These are phyloP conservation scores for Naegleria fowleri DNA, from an alignment of 208 protist species.

Conservation along the genomic window DNA sequence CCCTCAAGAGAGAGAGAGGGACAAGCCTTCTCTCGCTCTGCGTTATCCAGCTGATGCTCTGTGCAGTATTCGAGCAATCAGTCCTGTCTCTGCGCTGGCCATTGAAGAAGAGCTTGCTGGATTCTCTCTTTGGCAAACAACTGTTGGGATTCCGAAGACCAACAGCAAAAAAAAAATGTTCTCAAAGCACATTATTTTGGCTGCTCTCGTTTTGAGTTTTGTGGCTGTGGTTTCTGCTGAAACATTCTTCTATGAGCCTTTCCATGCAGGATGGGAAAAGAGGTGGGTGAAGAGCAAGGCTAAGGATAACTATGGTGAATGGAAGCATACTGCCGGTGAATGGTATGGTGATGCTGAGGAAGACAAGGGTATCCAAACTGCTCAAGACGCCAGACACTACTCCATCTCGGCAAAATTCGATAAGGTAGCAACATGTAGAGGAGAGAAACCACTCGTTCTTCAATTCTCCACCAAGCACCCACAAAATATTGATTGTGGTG, in stretches of 20 bases:
- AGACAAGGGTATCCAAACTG: conserved; percentile 31
- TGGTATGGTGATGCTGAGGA: conserved; percentile 57
- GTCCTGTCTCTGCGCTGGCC: too few relatives aligned
- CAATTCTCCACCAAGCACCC: conserved; percentile 81
- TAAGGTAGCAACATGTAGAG: conserved; percentile 26
- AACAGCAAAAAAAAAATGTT: background rate
- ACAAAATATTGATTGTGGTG: conserved; percentile 78
- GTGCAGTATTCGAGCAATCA: too few relatives aligned
- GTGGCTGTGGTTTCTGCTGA: background rate
- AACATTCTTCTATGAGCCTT: background rate
- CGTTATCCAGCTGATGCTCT: too few relatives aligned
- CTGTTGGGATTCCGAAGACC: background rate
- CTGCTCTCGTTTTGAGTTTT: background rate
- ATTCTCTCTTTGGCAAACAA: too few relatives aligned
- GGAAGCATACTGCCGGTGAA: conserved; percentile 52
- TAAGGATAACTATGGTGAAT: conserved; percentile 57
- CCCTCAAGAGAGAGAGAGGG: too few relatives aligned
- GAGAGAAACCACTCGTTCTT: conserved; percentile 74
- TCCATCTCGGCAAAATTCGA: conserved; percentile 49
- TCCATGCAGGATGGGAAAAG: conserved; percentile 31
- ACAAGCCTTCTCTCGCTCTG: too few relatives aligned
- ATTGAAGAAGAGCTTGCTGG: too few relatives aligned
- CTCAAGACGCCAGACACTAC: background rate
- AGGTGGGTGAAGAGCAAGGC: conserved; percentile 58
- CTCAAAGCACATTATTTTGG: background rate